phyloP scores from a whole-genome alignment of 768 basidiomycete genomes.

The Suillus placidus region DNA sequence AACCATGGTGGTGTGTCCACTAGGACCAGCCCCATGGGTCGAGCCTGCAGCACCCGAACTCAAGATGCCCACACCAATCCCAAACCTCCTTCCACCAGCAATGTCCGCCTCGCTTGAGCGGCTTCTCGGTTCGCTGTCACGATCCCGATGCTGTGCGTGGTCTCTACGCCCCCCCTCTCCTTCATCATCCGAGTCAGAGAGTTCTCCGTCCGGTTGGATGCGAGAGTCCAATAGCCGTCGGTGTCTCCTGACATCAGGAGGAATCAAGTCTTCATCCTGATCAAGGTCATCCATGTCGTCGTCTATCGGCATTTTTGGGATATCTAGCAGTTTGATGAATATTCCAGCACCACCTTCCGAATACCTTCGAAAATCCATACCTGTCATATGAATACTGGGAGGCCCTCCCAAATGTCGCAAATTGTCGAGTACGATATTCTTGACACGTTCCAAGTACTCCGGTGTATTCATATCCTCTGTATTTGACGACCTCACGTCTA shows the following conservation, averaged over 20 bases:
- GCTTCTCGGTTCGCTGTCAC: slow-evolving; percentile 46
- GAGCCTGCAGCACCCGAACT: slow-evolving; percentile 55
- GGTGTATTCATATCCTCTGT: slow-evolving; percentile 94
- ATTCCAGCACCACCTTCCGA: background rate
- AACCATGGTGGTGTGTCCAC: slow-evolving; percentile 57
- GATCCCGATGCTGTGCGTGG: slow-evolving; percentile 59
- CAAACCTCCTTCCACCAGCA: slow-evolving; percentile 55
- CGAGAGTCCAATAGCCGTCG: slow-evolving; percentile 78
- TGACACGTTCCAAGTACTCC: slow-evolving; percentile 92
- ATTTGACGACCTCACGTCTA: slow-evolving; percentile 94
- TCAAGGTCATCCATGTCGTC: slow-evolving; percentile 79
- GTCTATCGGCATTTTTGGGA: slow-evolving; percentile 84
- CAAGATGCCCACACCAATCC: slow-evolving; percentile 73
- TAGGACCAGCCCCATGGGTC: slow-evolving; percentile 77
- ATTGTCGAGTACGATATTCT: slow-evolving; percentile 89
- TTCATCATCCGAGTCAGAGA: slow-evolving; percentile 98
- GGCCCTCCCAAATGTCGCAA: slow-evolving; percentile 84
- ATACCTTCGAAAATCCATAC: slow-evolving; percentile 44
- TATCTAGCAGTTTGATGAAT: slow-evolving; percentile 50
- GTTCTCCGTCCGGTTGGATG: slow-evolving; percentile 82
- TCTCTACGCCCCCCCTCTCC: slow-evolving; percentile 85
- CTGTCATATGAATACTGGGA: slow-evolving; percentile 90
- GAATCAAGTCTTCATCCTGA: slow-evolving; percentile 81
- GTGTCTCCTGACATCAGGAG: slow-evolving; percentile 76
- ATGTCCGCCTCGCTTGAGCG: slow-evolving; percentile 46